Evolutionary conservation across 306 rosid species (phyloP), one percentile per base, ranked within the genome.

Genomic region (Trifolium repens): DNA sequence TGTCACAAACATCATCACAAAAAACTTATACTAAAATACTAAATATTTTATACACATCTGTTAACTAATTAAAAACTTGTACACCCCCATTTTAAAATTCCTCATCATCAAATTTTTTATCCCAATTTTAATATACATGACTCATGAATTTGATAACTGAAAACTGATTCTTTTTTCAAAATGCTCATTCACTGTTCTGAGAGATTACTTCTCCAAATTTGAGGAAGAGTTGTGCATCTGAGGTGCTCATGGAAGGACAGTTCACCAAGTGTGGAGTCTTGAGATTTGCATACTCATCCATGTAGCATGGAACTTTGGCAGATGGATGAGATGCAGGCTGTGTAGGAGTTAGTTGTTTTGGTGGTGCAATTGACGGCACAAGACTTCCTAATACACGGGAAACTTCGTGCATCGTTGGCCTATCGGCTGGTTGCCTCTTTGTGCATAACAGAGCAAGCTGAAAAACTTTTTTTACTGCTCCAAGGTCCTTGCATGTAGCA

Each of bases 171-270:
- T 11, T 22, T 11, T 11, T 54, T 46, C 64, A 57, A 37, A 63
- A 57, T 14, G 42, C 27, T 88, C 83, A 86, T 81, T 79, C 89
- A 42, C 96, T 93, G 85, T 89, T 91, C 50, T 88, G 97, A 54
- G 98, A 89, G 72, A 93, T 93, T 53, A 93, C 98, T 88, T 93
- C 98, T 47, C 98, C 97, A 47, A 93, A 93, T 79, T 93, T 91
- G 67, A 91, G 90, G 77, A 93, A 93, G 37, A 91, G 93, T 55
- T 91, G 98, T 0, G 97, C 98, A 63, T 93, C 97, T 1, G 97
- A 91, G 60, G 96, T 85, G 78, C 98, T 93, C 93, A 93, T 91
- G 11, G 98, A 89, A 8, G 97, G 86, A 80, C 91, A 91, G 37
- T 89, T 89, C 65, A 89, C 82, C 82, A 91, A 22, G 77, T 93